phyloP scores from a whole-genome alignment of 805 yeast species.

The Metschnikowia aberdeeniae region DNA sequence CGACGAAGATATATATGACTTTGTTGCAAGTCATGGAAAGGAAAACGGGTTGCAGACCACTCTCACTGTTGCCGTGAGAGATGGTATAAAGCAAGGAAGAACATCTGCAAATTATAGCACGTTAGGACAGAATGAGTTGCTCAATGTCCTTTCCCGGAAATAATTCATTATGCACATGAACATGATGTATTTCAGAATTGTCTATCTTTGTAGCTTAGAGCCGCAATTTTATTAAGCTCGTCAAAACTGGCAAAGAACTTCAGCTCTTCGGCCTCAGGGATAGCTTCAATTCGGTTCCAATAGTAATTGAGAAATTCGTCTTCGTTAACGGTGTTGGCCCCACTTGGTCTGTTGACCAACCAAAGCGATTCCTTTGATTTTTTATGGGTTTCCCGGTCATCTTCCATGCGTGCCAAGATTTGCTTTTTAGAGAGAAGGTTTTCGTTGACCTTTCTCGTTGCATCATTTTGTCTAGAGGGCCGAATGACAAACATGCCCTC shows the following conservation, averaged over 20 bases:
- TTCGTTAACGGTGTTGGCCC: conserved; percentile 31
- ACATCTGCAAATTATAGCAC: conserved; percentile 63
- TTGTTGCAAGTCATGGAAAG: conserved; percentile 41
- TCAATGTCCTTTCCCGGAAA: conserved; percentile 43
- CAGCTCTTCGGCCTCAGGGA: conserved; percentile 43
- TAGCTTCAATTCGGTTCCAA: conserved; percentile 45
- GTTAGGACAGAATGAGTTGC: conserved; percentile 66
- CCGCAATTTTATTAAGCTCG: conserved; percentile 53
- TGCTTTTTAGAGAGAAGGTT: conserved; percentile 42
- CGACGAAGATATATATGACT: conserved; percentile 65
- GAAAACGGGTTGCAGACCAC: conserved; percentile 40
- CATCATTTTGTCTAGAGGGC: conserved; percentile 25
- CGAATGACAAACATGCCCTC: conserved; percentile 20
- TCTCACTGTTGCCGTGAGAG: conserved; percentile 52
- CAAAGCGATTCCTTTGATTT: conserved; percentile 76
- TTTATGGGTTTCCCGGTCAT: conserved; percentile 88
- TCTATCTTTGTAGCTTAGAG: conserved; percentile 47
- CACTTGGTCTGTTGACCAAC: conserved; percentile 54
- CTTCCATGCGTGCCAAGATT: conserved; percentile 78
- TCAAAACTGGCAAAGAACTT: conserved; percentile 43
- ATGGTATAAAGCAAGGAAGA: conserved; percentile 41
- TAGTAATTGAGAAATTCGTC: conserved; percentile 40
- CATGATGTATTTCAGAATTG: conserved; percentile 24
- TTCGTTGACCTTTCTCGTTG: conserved; percentile 19
- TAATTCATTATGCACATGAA: neutral